A percentile compares a stretch with the other conserved stretches of the same genome.
Evolutionary conservation across 2,329 filamentous ascomycete species (phyloP).

Genomic region (Pseudovirgaria hyperparasitica): DNA sequence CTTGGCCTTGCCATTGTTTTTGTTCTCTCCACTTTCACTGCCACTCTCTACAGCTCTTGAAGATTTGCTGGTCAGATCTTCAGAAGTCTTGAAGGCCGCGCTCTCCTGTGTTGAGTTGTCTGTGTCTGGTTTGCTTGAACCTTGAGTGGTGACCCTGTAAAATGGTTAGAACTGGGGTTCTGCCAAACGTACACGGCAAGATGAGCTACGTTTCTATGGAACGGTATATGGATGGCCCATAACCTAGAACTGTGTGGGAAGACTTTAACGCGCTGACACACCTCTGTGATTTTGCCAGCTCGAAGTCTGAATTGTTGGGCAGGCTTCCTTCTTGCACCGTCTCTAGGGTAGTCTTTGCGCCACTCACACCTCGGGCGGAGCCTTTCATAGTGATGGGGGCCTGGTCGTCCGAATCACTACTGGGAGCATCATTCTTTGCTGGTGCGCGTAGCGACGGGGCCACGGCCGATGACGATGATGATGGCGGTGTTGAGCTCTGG

Average conservation of each 20-base stretch:
- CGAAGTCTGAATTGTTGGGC: constrained; percentile 47
- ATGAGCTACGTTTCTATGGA: too few relatives aligned
- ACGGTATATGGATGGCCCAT: too few relatives aligned
- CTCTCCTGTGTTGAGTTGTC: constrained; percentile 29
- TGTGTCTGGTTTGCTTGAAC: constrained; percentile 6
- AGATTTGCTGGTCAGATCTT: constrained; percentile 28
- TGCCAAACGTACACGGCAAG: too few relatives aligned
- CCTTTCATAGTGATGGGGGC: constrained; percentile 23
- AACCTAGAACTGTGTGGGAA: too few relatives aligned
- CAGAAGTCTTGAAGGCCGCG: constrained; percentile 34
- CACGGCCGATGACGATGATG: too few relatives aligned
- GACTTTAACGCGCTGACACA: too few relatives aligned
- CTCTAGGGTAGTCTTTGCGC: constrained; percentile 53
- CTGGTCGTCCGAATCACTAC: constrained; percentile 25
- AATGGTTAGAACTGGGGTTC: too few relatives aligned
- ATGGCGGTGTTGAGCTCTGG: constrained; percentile 31
- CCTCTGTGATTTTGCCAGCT: constrained; percentile 15
- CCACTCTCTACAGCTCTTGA: constrained; percentile 40
- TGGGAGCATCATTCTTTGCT: constrained; percentile 14
- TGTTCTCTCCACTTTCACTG: constrained; percentile 45
- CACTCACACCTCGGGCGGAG: constrained; percentile 42
- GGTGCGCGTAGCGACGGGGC: constrained; percentile 19
- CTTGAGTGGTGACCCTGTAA: too few relatives aligned
- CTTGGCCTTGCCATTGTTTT: constrained; percentile 13
- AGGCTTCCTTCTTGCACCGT: constrained; percentile 87